Evolutionary conservation across 2,329 filamentous ascomycete species (phyloP).

Genomic region (Cladosporium austrohemisphaericum): DNA sequence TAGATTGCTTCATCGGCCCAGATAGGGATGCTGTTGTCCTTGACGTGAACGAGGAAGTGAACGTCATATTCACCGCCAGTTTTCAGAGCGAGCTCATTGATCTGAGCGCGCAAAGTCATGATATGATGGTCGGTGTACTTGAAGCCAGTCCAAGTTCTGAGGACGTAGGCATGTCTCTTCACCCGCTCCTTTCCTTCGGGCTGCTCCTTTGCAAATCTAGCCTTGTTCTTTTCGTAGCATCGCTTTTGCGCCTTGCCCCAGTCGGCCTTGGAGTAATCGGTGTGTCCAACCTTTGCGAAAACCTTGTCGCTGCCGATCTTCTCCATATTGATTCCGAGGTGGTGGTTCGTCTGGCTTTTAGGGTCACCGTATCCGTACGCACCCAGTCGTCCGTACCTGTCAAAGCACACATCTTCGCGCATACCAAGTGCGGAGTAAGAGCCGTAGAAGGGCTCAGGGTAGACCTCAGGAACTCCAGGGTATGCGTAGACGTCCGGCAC

Average conservation of each 20-base stretch:
- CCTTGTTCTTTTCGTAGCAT: constrained; percentile 49
- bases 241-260: constrained; percentile 48
- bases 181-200: constrained; percentile 36
- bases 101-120: constrained; percentile 75
- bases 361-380: constrained; percentile 51
- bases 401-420: constrained; percentile 48
- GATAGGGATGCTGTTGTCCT: constrained; percentile 69
- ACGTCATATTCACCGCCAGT: constrained; percentile 85
- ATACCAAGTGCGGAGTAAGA: constrained; percentile 47
- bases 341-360: constrained; percentile 45
- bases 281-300: constrained; percentile 47
- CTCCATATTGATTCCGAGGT: constrained; percentile 44
- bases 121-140: constrained; percentile 75
- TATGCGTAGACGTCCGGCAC: constrained; percentile 66
- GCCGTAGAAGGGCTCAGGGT: constrained; percentile 47
- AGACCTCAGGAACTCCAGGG: constrained; percentile 49
- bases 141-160: constrained; percentile 81
- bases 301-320: constrained; percentile 46
- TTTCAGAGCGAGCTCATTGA: constrained; percentile 74
- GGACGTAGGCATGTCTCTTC: constrained; percentile 72
- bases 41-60: constrained; percentile 80
- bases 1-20: constrained; percentile 72
- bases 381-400: constrained; percentile 48
- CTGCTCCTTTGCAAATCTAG: constrained; percentile 39
- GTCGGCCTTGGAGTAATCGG: constrained; percentile 47